phyloP scores from a whole-genome alignment of 371 early-diverging fungal genomes.

The Mucor piriformis region DNA sequence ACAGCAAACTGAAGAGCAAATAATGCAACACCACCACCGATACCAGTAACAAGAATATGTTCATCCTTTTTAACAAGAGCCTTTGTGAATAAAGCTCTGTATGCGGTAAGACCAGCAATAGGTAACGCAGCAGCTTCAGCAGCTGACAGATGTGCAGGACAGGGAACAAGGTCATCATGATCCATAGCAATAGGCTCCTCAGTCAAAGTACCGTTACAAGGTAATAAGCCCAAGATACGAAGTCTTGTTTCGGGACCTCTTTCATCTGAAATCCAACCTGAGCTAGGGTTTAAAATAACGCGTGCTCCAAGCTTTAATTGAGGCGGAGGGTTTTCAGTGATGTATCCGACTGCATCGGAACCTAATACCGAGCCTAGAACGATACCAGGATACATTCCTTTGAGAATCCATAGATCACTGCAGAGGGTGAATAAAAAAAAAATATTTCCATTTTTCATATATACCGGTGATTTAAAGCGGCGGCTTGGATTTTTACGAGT shows the following conservation, averaged over 20 bases:
- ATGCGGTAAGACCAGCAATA: slow-evolving; percentile 73
- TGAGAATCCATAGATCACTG: slow-evolving; percentile 66
- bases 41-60: slow-evolving; percentile 74
- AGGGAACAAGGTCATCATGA: slow-evolving; percentile 49
- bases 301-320: slow-evolving; percentile 30
- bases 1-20: slow-evolving; percentile 70
- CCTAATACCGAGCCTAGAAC: slow-evolving; percentile 58
- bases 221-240: slow-evolving; percentile 62
- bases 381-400: slow-evolving; percentile 53
- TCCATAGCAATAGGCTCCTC: slow-evolving; percentile 54
- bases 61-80: slow-evolving; percentile 58
- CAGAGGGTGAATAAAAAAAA: neutral
- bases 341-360: slow-evolving; percentile 63
- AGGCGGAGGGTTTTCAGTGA: slow-evolving; percentile 20
- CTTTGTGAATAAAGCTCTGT: slow-evolving; percentile 62
- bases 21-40: slow-evolving; percentile 79
- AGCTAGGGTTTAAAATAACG: slow-evolving; percentile 58
- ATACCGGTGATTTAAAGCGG: slow-evolving; percentile 72
- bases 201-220: slow-evolving; percentile 59
- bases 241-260: slow-evolving; percentile 64
- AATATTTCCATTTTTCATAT: neutral
- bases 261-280: slow-evolving; percentile 59
- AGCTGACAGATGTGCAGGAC: slow-evolving; percentile 61
- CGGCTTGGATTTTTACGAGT: slow-evolving; percentile 62
- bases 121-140: slow-evolving; percentile 75